These are phyloP conservation scores for Calocybe gangraenosa DNA, from an alignment of 768 basidiomycete species.

Conservation along the genomic window DNA sequence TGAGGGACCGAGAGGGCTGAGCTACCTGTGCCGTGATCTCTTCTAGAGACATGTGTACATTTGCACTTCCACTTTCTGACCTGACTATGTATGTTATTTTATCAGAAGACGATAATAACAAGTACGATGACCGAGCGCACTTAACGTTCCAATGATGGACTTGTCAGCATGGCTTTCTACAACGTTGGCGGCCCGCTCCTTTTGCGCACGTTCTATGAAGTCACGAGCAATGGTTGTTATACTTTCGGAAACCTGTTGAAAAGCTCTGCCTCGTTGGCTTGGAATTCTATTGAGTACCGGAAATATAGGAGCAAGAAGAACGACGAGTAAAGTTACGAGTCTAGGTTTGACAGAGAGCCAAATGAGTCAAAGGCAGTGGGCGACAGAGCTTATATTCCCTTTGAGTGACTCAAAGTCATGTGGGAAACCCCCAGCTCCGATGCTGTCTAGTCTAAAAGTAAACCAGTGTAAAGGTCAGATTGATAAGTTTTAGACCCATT, in stretches of 20 bases:
- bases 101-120: too few species aligned
- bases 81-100: background rate
- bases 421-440: conserved; percentile 48
- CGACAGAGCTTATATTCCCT: conserved; percentile 31
- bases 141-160: conserved; percentile 23
- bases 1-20: background rate
- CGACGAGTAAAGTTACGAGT: conserved; percentile 4
- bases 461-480: too few species aligned
- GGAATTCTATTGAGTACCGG: conserved; percentile 26
- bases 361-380: conserved; percentile 27
- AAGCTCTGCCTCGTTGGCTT: conserved; percentile 18
- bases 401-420: conserved; percentile 44
- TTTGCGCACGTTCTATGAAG: conserved; percentile 22
- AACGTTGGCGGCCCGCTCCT: conserved; percentile 18
- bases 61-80: background rate
- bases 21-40: conserved; percentile 1
- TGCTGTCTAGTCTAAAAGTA: conserved; percentile 44
- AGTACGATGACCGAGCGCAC: conserved; percentile 8
- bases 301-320: conserved; percentile 22
- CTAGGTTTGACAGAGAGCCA: conserved; percentile 15
- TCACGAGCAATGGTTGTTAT: conserved; percentile 25
- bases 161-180: conserved; percentile 13
- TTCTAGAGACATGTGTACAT: background rate
- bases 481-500: too few species aligned
- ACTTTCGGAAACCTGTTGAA: conserved; percentile 19